Evolutionary conservation across 345 rosid species (phyloP).

Genomic region (Diplotaxis tenuifolia): DNA sequence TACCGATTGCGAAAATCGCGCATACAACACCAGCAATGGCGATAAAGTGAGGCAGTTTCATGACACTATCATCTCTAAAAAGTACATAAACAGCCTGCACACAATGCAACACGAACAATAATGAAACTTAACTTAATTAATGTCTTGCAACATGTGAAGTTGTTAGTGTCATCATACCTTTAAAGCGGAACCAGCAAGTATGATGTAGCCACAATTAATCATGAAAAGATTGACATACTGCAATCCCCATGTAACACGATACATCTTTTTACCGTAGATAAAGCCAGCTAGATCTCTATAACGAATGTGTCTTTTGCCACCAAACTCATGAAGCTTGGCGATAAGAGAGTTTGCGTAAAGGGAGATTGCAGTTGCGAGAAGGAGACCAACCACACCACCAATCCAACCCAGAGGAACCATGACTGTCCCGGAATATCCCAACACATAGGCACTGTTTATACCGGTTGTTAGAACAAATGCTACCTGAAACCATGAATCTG

Average conservation of each 20-base stretch:
- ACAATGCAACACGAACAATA: background rate
- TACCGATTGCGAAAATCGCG: background rate
- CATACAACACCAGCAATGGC: slow-evolving; percentile 53
- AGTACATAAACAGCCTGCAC: slow-evolving; percentile 52
- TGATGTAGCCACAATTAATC: slow-evolving; percentile 52
- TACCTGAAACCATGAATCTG: slow-evolving; percentile 16
- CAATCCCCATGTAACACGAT: slow-evolving; percentile 44
- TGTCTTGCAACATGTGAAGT: background rate
- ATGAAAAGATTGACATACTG: slow-evolving; percentile 56
- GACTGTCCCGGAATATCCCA: too few species aligned
- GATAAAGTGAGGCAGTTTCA: slow-evolving; percentile 56
- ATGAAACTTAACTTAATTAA: background rate
- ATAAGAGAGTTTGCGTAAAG: too few species aligned
- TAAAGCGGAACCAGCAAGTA: slow-evolving; percentile 49
- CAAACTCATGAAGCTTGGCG: too few species aligned
- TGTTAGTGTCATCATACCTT: slow-evolving; percentile 27
- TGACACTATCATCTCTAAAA: slow-evolving; percentile 46
- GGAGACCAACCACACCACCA: too few species aligned
- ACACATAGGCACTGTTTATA: too few species aligned
- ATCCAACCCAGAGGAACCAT: too few species aligned
- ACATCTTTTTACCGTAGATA: background rate
- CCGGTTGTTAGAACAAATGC: too few species aligned
- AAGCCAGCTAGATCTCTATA: too few species aligned
- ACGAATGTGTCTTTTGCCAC: too few species aligned
- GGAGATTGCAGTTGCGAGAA: too few species aligned